These are phyloP conservation scores for Salix udensis DNA, from an alignment of 345 rosid genomes.

Conservation along the genomic window DNA sequence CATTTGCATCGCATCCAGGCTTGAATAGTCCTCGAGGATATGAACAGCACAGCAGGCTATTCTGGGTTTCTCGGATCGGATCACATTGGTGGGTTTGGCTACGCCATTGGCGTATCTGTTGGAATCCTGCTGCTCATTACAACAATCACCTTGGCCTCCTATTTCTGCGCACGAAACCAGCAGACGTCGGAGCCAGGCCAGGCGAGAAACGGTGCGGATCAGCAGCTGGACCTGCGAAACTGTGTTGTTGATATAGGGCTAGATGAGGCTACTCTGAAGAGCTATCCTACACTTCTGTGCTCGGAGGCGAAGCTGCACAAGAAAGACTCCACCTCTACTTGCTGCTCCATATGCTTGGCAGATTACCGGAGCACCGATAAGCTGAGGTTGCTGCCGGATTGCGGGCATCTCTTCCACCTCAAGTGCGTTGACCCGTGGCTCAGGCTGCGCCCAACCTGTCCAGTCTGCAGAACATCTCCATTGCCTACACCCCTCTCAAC, in stretches of 20 bases:
- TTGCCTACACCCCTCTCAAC: slow-evolving; percentile 71
- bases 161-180: slow-evolving; percentile 35
- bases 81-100: slow-evolving; percentile 37
- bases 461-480: slow-evolving; percentile 76
- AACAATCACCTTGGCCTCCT: slow-evolving; percentile 38
- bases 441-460: slow-evolving; percentile 69
- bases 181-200: not conserved
- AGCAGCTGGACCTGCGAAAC: slow-evolving; percentile 9
- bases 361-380: slow-evolving; percentile 60
- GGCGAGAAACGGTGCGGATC: slow-evolving; percentile 2
- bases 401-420: slow-evolving; percentile 70
- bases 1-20: not conserved
- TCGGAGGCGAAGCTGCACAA: slow-evolving; percentile 48
- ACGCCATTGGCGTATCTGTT: slow-evolving; percentile 41
- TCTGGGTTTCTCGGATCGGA: slow-evolving; percentile 15
- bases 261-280: slow-evolving; percentile 62
- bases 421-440: slow-evolving; percentile 89
- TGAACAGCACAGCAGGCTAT: slow-evolving; percentile 16
- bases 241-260: slow-evolving; percentile 48
- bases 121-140: slow-evolving; percentile 44
- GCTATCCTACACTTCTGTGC: slow-evolving; percentile 70
- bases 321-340: slow-evolving; percentile 42
- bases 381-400: slow-evolving; percentile 66
- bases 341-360: slow-evolving; percentile 80
- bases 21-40: slow-evolving; percentile 6